These are phyloP conservation scores for Erysimum cheiranthoides DNA, from an alignment of 345 rosid species.

Conservation along the genomic window DNA sequence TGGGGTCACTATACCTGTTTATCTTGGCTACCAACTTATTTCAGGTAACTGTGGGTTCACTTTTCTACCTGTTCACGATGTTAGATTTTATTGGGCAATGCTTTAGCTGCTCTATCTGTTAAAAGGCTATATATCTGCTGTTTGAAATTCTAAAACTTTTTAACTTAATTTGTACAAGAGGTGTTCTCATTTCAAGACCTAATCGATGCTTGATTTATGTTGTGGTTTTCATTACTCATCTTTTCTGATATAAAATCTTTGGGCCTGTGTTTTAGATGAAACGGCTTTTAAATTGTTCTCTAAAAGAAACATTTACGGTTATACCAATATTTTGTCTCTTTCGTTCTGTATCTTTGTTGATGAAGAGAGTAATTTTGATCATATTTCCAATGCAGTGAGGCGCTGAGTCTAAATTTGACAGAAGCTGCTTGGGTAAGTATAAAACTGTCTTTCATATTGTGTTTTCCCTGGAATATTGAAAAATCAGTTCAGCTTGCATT, in stretches of 20 bases:
- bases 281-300: conserved; percentile 13
- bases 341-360: conserved; percentile 12
- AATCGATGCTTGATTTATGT: conserved; percentile 25
- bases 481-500: conserved; percentile 8
- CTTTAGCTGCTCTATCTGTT: conserved; percentile 8
- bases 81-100: conserved; percentile 15
- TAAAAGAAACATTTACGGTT: neutral
- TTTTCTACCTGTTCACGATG: conserved; percentile 16
- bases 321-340: conserved; percentile 11
- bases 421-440: conserved; percentile 96
- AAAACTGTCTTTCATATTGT: conserved; percentile 20
- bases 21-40: conserved; percentile 96
- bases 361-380: conserved; percentile 22
- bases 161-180: conserved; percentile 12
- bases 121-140: conserved; percentile 1
- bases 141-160: neutral
- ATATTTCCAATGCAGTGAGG: conserved; percentile 68
- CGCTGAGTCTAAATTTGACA: conserved; percentile 77
- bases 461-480: neutral
- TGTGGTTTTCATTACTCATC: conserved; percentile 27
- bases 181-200: conserved; percentile 9
- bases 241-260: conserved; percentile 19
- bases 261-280: neutral
- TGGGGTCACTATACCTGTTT: conserved; percentile 96
- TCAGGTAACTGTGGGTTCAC: conserved; percentile 60